Percentiles rank a stretch among this genome's conserved stretches.
Evolutionary conservation across 2,329 filamentous ascomycete species (phyloP).

Genomic region (Penicillium sp.): DNA sequence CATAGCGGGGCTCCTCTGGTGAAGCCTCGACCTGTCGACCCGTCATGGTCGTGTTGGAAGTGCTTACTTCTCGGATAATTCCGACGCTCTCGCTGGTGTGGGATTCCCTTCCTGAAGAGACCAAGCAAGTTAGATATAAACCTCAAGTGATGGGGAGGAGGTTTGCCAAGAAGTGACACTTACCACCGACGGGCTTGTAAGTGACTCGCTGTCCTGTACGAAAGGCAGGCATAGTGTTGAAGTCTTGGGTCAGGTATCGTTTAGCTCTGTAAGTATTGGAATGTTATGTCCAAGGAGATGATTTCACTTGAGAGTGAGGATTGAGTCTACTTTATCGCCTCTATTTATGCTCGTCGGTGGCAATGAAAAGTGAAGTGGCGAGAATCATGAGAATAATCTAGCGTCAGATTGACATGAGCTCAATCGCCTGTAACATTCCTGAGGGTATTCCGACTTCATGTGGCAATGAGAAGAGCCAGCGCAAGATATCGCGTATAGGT

Average conservation of each 20-base stretch:
- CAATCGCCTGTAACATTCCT: rapidly evolving
- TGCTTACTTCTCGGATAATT: slow-evolving; percentile 39
- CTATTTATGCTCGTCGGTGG: not conserved
- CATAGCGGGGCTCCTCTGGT: slow-evolving; percentile 39
- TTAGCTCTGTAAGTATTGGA: not conserved
- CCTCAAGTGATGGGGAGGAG: no score
- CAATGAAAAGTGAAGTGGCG: not conserved
- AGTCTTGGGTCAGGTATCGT: not conserved
- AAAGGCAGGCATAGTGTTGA: slow-evolving; percentile 29
- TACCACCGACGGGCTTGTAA: slow-evolving; percentile 48
- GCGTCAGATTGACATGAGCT: not conserved
- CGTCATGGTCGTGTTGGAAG: slow-evolving; percentile 32
- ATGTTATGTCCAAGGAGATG: not conserved
- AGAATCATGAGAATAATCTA: not conserved
- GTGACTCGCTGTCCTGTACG: slow-evolving; percentile 38
- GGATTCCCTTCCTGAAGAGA: slow-evolving; percentile 37
- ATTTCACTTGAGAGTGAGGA: not conserved
- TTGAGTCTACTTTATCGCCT: not conserved
- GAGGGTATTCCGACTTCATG: not conserved
- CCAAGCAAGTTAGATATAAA: not conserved
- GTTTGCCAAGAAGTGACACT: not conserved
- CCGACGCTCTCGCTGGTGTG: slow-evolving; percentile 43
- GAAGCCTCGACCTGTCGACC: slow-evolving; percentile 41
- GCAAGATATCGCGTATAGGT: not conserved
- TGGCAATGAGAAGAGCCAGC: not conserved